Percentiles rank a stretch among this genome's conserved stretches.
Evolutionary conservation across 1,139 yeast species (phyloP).

Genomic region (Yamadazyma friedrichii): DNA sequence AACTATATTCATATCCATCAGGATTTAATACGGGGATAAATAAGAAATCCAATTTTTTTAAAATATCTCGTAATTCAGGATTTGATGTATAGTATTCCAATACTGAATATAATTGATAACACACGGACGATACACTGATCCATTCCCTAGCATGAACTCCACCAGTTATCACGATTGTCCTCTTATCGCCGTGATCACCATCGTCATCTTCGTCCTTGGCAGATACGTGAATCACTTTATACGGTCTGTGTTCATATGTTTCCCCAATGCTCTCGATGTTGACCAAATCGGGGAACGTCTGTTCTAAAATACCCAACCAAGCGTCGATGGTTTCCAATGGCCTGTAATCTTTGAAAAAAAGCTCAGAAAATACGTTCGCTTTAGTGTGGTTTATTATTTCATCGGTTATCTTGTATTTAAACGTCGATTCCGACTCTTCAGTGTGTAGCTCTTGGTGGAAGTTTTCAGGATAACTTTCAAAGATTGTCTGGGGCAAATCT

Average conservation of each 20-base stretch:
- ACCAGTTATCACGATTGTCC: slow-evolving; percentile 75
- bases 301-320: slow-evolving; percentile 63
- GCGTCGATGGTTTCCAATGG: slow-evolving; percentile 66
- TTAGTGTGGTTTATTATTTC: slow-evolving; percentile 19
- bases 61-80: slow-evolving; percentile 37
- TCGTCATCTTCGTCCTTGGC: slow-evolving; percentile 43
- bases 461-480: slow-evolving; percentile 50
- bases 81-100: slow-evolving; percentile 48
- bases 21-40: slow-evolving; percentile 86
- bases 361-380: slow-evolving; percentile 29
- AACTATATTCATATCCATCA: slow-evolving; percentile 84
- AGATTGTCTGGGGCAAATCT: slow-evolving; percentile 56
- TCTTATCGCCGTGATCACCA: slow-evolving; percentile 48
- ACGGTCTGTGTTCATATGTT: slow-evolving; percentile 70
- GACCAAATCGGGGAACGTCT: slow-evolving; percentile 57
- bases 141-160: slow-evolving; percentile 93
- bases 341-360: slow-evolving; percentile 71
- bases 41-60: slow-evolving; percentile 57
- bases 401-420: slow-evolving; percentile 19
- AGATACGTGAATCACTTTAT: slow-evolving; percentile 63
- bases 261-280: slow-evolving; percentile 66
- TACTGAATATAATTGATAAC: slow-evolving; percentile 59
- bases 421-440: slow-evolving; percentile 8
- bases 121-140: slow-evolving; percentile 72
- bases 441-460: slow-evolving; percentile 6